phyloP scores from a whole-genome alignment of 768 basidiomycete genomes.

The Baorangia bicolor region DNA sequence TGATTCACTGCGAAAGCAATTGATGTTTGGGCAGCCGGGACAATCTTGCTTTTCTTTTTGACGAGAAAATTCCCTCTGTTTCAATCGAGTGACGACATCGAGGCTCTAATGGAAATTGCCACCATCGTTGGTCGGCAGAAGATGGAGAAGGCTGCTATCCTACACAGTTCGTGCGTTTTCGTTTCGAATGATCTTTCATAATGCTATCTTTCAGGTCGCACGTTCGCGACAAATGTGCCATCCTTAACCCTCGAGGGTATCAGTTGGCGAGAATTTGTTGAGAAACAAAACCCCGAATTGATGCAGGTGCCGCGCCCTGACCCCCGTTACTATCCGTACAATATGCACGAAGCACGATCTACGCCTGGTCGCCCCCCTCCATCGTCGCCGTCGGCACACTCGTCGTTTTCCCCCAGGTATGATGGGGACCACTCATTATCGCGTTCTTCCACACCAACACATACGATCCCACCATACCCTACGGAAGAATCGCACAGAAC shows the following conservation, averaged over 20 bases:
- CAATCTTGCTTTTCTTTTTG: conserved; percentile 90
- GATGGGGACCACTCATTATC: conserved; percentile 19
- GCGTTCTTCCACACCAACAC: conserved; percentile 24
- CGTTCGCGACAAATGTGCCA: conserved; percentile 88
- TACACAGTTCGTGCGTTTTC: conserved; percentile 70
- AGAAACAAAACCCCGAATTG: conserved; percentile 72
- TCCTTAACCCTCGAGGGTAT: conserved; percentile 64
- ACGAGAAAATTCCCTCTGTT: conserved; percentile 92
- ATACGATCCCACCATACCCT: conserved; percentile 18
- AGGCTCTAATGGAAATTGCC: conserved; percentile 94
- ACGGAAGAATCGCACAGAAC: conserved; percentile 42
- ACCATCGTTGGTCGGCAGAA: conserved; percentile 76
- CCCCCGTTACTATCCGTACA: conserved; percentile 55
- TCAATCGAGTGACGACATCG: conserved; percentile 89
- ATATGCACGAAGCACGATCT: conserved; percentile 25
- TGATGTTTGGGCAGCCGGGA: conserved; percentile 95
- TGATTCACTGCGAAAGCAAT: conserved; percentile 58
- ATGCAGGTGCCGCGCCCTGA: conserved; percentile 51
- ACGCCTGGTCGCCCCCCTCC: conserved; percentile 26
- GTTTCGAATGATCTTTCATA: conserved; percentile 1
- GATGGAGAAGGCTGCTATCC: conserved; percentile 81
- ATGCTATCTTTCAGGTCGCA: conserved; percentile 59
- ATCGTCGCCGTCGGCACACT: conserved; percentile 36
- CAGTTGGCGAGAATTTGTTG: conserved; percentile 73
- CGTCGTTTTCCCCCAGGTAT: conserved; percentile 22